Evolutionary conservation across 371 early-diverging fungal species (phyloP).

Genomic region (Mucor circinelloides): DNA sequence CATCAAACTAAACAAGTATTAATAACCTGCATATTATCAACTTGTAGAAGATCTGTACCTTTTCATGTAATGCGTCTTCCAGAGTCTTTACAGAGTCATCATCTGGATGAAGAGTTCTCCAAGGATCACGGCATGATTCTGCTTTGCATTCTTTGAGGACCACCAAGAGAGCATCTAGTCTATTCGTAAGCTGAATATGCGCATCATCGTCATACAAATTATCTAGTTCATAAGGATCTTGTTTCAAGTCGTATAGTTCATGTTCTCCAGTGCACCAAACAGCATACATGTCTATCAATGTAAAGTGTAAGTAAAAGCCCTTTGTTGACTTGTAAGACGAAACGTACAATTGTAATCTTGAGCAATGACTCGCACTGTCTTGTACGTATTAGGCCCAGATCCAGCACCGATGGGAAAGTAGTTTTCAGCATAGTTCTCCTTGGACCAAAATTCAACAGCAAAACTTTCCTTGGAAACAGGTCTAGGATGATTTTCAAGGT

Average conservation of each 20-base stretch:
- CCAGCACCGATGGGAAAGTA: background rate
- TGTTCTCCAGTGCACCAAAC: constrained; percentile 70
- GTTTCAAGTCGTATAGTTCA: constrained; percentile 59
- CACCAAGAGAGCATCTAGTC: constrained; percentile 63
- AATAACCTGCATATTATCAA: background rate
- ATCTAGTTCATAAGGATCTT: constrained; percentile 62
- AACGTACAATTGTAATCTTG: constrained; percentile 50
- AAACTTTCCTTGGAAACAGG: constrained; percentile 58
- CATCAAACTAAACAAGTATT: constrained; percentile 24
- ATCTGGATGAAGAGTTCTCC: constrained; percentile 51
- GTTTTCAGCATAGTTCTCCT: constrained; percentile 34
- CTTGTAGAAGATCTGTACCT: constrained; percentile 4
- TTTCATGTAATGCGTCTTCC: constrained; percentile 35
- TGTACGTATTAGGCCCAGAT: constrained; percentile 54
- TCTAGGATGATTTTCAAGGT: constrained; percentile 35
- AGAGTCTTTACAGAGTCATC: constrained; percentile 30
- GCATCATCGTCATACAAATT: constrained; percentile 42
- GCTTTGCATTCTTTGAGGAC: constrained; percentile 60
- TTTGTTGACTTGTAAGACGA: background rate
- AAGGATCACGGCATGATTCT: constrained; percentile 63
- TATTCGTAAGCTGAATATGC: constrained; percentile 37
- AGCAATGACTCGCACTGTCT: constrained; percentile 60
- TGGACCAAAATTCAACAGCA: constrained; percentile 64
- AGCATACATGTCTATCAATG: constrained; percentile 45
- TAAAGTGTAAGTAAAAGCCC: background rate